Evolutionary conservation across 1,284 basidiomycete species (phyloP).

Genomic region (Somion occarium): DNA sequence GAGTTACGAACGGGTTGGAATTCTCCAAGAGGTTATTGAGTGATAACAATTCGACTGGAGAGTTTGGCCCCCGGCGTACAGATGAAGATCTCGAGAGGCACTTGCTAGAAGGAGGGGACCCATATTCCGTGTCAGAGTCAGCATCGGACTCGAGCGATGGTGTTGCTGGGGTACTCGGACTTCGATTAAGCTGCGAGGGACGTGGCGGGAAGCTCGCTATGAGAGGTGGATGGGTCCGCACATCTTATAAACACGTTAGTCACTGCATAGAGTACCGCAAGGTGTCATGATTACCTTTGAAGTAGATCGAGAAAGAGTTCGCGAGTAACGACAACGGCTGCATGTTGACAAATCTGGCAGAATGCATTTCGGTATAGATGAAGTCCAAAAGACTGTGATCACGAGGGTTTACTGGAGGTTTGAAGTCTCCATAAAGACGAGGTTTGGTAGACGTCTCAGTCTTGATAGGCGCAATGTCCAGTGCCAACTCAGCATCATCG

Average conservation of each 20-base stretch:
- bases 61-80: neutral
- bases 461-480: neutral
- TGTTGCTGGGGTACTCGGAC: neutral
- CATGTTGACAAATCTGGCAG: conserved; percentile 59
- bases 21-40: conserved; percentile 19
- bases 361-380: conserved; percentile 66
- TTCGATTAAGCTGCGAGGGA: too few species aligned
- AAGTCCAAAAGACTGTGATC: conserved; percentile 59
- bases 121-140: neutral
- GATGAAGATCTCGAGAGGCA: neutral
- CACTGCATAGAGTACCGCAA: conserved; percentile 4
- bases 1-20: conserved; percentile 34
- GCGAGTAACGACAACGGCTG: conserved; percentile 55
- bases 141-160: neutral
- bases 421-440: conserved; percentile 2
- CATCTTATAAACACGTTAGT: conserved; percentile 39
- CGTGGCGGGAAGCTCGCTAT: conserved; percentile 52
- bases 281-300: conserved; percentile 42
- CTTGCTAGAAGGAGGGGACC: neutral
- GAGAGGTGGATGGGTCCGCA: conserved; percentile 58
- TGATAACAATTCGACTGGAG: neutral
- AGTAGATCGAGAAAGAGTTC: conserved; percentile 53
- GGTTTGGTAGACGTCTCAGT: neutral
- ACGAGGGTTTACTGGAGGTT: conserved; percentile 45
- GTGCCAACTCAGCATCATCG: neutral